phyloP scores from a whole-genome alignment of 208 protist species.

The Entamoeba histolytica region DNA sequence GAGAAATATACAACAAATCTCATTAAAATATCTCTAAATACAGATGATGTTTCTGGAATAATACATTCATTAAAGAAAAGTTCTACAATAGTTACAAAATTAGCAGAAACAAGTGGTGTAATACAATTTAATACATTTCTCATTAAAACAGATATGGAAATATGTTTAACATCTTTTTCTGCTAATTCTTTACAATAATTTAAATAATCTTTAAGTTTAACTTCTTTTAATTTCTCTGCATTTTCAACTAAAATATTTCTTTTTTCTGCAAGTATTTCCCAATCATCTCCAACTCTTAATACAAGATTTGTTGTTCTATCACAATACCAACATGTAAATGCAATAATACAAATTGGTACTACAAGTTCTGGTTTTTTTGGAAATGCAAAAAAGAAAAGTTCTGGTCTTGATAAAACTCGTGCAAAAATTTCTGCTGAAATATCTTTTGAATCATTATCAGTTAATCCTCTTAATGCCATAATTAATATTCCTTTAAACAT shows the following conservation, averaged over 20 bases:
- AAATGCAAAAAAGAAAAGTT: not conserved
- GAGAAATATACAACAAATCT: not conserved
- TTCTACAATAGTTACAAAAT: not conserved
- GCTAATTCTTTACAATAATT: not conserved
- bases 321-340: not conserved
- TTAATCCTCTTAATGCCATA: not conserved
- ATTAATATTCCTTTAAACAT: not conserved
- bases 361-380: not conserved
- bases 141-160: not conserved
- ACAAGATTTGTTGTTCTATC: not conserved
- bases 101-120: not conserved
- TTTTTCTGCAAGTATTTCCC: not conserved
- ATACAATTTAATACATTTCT: not conserved
- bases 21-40: not conserved
- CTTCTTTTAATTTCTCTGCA: not conserved
- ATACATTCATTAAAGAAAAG: not conserved
- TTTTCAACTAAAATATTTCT: not conserved
- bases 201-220: not conserved
- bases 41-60: not conserved
- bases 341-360: not conserved
- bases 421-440: not conserved
- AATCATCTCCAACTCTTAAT: not conserved
- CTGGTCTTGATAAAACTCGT: not conserved
- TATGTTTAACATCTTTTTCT: not conserved
- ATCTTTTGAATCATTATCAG: not conserved